Percentiles rank a stretch among this genome's conserved stretches.
Conservation (phyloP, 2,329 filamentous ascomycete genomes). For the Bimuria novae-zelandiae region DNA sequence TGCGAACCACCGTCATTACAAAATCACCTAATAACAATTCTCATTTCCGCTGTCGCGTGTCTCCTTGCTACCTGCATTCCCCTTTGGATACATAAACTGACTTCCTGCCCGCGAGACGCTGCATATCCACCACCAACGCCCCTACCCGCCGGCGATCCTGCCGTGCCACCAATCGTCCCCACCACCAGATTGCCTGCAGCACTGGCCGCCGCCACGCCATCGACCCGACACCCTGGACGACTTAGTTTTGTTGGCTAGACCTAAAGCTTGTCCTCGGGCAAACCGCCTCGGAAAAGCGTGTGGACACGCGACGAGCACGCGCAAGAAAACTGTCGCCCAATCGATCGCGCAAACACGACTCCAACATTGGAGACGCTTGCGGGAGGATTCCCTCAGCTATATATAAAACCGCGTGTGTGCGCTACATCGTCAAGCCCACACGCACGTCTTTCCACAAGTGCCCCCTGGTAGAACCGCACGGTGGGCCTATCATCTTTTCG, state of each 20-base stretch:
- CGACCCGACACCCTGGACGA: conserved; percentile 19
- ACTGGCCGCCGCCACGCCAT: too few species aligned
- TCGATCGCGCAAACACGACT: neutral
- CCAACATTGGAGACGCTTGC: neutral
- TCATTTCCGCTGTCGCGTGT: neutral
- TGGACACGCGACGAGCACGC: neutral
- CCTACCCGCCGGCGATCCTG: conserved; percentile 23
- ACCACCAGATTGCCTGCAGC: conserved; percentile 17
- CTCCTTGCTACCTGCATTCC: neutral
- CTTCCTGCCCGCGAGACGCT: neutral
- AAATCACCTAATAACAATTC: neutral
- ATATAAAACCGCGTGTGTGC: neutral
- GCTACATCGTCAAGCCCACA: neutral
- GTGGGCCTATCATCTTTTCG: conserved; percentile 1
- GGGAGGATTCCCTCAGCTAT: neutral
- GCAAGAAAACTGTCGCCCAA: neutral
- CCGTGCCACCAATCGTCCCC: conserved; percentile 15
- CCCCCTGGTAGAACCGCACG: neutral
- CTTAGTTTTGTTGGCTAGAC: conserved; percentile 2
- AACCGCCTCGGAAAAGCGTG: neutral
- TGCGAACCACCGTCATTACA: conserved; percentile 4
- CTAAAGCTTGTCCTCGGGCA: neutral
- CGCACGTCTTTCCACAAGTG: neutral
- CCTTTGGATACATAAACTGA: neutral
- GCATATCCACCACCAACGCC: conserved; percentile 16